phyloP scores from a whole-genome alignment of 2,329 filamentous ascomycete genomes.

The Zymoseptoria tritici region DNA sequence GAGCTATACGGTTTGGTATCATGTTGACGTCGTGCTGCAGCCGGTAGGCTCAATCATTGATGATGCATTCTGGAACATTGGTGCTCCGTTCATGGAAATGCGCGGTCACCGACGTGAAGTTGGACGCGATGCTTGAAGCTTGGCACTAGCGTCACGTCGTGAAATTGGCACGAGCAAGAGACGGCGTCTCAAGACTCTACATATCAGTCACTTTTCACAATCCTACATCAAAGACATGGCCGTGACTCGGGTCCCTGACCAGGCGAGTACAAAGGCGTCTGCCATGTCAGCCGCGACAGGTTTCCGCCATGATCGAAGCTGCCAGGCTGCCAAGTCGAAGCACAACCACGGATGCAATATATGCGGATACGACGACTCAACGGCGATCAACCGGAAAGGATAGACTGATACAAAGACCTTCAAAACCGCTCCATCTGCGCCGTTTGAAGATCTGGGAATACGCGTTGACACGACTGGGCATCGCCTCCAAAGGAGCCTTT shows the following conservation, averaged over 20 bases:
- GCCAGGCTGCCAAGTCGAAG: too few species aligned
- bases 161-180: too few species aligned
- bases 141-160: not conserved
- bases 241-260: too few species aligned
- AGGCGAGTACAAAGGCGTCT: too few species aligned
- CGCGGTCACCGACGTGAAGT: not conserved
- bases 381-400: too few species aligned
- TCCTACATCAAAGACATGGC: not conserved
- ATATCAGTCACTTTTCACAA: not conserved
- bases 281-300: too few species aligned
- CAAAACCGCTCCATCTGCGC: too few species aligned
- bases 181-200: not conserved
- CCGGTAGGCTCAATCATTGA: not conserved
- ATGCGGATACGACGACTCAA: too few species aligned
- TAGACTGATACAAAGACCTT: too few species aligned
- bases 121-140: not conserved
- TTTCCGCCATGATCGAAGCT: too few species aligned
- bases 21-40: not conserved
- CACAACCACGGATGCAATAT: too few species aligned
- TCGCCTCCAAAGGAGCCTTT: not conserved
- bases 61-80: not conserved
- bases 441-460: not conserved
- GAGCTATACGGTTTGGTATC: not conserved
- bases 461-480: not conserved
- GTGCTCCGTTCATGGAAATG: not conserved